Percentiles rank a stretch among this genome's conserved stretches.
Conservation (phyloP, 2,329 filamentous ascomycete genomes). For the Calonectria pauciramosa region DNA sequence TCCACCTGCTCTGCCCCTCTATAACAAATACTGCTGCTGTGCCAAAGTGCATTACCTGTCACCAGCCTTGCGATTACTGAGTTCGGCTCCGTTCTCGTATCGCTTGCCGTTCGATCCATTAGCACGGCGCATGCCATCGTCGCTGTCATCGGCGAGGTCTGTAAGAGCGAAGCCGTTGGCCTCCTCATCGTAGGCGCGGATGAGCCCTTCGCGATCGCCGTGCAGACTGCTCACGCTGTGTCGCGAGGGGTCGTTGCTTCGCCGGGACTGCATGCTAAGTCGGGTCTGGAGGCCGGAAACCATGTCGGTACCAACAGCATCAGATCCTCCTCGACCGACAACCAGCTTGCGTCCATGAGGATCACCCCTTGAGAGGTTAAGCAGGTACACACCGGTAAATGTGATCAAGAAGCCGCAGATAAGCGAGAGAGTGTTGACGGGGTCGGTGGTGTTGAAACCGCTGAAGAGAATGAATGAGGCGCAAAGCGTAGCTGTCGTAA, state of each 20-base stretch:
- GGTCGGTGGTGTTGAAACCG: constrained; percentile 94
- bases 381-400: constrained; percentile 93
- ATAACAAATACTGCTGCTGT: constrained; percentile 38
- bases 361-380: constrained; percentile 95
- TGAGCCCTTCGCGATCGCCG: constrained; percentile 84
- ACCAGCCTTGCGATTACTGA: constrained; percentile 62
- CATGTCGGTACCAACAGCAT: constrained; percentile 91
- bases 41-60: constrained; percentile 45
- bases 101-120: constrained; percentile 59
- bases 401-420: constrained; percentile 95
- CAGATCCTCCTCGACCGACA: constrained; percentile 72
- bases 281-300: constrained; percentile 91
- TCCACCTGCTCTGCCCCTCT: constrained; percentile 22
- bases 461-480: constrained; percentile 97
- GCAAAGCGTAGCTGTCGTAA: constrained; percentile 93
- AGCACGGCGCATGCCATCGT: constrained; percentile 66
- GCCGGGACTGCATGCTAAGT: constrained; percentile 90
- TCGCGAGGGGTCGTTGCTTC: constrained; percentile 76
- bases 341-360: constrained; percentile 81
- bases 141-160: constrained; percentile 84
- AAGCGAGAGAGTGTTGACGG: constrained; percentile 92
- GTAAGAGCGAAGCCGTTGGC: constrained; percentile 79
- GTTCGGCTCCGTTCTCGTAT: constrained; percentile 61
- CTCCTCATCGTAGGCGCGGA: constrained; percentile 90
- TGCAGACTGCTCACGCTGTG: constrained; percentile 75